Conservation (phyloP, 495 filamentous ascomycete genomes). For the Annulohypoxylon stygium region DNA sequence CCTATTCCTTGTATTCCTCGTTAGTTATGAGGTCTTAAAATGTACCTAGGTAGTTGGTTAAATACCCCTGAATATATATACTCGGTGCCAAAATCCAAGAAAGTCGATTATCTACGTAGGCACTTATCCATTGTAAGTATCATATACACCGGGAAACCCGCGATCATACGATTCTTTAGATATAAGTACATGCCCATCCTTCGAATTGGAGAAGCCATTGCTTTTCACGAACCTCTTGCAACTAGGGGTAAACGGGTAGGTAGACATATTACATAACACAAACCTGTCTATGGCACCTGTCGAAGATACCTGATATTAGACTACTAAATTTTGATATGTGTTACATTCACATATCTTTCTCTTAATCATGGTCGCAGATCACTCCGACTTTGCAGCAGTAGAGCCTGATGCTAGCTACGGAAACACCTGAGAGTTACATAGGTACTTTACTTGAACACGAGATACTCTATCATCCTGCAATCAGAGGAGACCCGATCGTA, state of each 20-base stretch:
- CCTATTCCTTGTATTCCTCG: conserved; percentile 12
- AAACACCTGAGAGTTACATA: not conserved
- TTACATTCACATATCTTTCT: not conserved
- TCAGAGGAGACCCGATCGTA: not conserved
- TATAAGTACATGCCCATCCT: not conserved
- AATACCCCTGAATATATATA: conserved; percentile 4
- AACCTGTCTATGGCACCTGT: not conserved
- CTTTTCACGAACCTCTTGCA: not conserved
- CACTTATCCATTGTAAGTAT: conserved; percentile 11
- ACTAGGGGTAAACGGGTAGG: not conserved
- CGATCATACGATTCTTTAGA: conserved; percentile 38
- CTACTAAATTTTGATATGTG: not conserved
- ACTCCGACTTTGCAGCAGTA: not conserved
- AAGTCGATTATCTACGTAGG: conserved; percentile 2
- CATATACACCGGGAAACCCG: conserved; percentile 9
- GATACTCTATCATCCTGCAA: not conserved
- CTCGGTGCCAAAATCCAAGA: not conserved
- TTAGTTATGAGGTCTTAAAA: conserved; percentile 2
- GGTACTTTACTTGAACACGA: not conserved
- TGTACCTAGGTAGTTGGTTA: not conserved
- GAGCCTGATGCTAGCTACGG: not conserved
- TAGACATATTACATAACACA: not conserved
- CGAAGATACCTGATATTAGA: not conserved
- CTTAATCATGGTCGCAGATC: not conserved
- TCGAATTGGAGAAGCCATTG: conserved; percentile 16